Evolutionary conservation across 176 grass and related monocot species (phyloP).

Genomic region (Bolboschoenus planiculmis): DNA sequence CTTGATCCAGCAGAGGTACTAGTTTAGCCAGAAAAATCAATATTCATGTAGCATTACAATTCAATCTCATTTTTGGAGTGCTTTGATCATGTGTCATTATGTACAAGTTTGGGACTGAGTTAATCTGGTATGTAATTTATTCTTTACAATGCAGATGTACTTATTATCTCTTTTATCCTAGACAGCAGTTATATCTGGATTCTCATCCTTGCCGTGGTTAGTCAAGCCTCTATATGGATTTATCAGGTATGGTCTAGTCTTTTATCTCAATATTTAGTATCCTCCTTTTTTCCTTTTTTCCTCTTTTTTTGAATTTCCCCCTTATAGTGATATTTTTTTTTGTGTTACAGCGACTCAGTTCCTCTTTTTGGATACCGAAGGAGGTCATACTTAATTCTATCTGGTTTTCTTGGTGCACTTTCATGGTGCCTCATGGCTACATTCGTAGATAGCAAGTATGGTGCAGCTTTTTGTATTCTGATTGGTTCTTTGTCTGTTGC

Average conservation of each 20-base stretch:
- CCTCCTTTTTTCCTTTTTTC: neutral
- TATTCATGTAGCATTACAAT: conserved; percentile 8
- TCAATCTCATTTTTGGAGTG: neutral
- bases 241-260: conserved; percentile 58
- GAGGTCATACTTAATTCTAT: conserved; percentile 93
- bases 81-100: neutral
- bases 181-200: conserved; percentile 96
- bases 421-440: conserved; percentile 92
- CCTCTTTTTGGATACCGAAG: conserved; percentile 94
- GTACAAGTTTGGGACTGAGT: neutral
- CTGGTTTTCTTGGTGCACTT: conserved; percentile 92
- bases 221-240: conserved; percentile 97
- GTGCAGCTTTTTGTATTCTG: conserved; percentile 73
- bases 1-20: conserved; percentile 94
- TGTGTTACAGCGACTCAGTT: conserved; percentile 82
- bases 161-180: conserved; percentile 45
- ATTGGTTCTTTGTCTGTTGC: conserved; percentile 98
- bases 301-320: neutral
- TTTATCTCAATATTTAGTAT: neutral
- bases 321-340: neutral
- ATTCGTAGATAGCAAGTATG: conserved; percentile 86
- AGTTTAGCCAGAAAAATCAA: conserved; percentile 3
- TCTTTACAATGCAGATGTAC: conserved; percentile 18
- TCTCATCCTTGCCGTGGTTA: conserved; percentile 91
- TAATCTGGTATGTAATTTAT: neutral